phyloP scores from a whole-genome alignment of 352 stramenopile genomes.

The Phytophthora sp. region DNA sequence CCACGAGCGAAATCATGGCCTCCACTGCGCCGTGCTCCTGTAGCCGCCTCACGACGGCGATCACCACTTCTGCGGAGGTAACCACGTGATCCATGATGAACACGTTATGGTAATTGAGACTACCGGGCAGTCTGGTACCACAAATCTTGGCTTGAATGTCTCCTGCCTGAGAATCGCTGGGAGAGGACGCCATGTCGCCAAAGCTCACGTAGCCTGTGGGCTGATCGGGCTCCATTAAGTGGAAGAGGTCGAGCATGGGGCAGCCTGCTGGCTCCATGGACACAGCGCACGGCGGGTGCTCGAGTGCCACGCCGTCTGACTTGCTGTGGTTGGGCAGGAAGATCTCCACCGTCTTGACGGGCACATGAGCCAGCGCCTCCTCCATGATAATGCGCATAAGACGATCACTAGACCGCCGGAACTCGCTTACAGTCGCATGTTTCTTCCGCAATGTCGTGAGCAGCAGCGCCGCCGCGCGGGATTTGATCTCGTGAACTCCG shows the following conservation, averaged over 20 bases:
- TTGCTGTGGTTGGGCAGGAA: conserved; percentile 34
- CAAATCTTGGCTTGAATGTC: conserved; percentile 29
- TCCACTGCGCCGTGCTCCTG: conserved; percentile 50
- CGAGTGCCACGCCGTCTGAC: conserved; percentile 40
- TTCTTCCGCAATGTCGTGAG: conserved; percentile 47
- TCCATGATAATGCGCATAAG: conserved; percentile 64
- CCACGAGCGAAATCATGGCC: conserved; percentile 50
- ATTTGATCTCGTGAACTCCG: conserved; percentile 48
- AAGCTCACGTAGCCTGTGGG: conserved; percentile 36
- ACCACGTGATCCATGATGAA: conserved; percentile 55
- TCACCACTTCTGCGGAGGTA: conserved; percentile 37
- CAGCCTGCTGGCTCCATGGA: conserved; percentile 33
- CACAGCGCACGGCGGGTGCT: conserved; percentile 48
- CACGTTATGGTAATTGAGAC: conserved; percentile 56
- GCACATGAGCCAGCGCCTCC: conserved; percentile 51
- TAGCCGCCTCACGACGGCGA: conserved; percentile 40
- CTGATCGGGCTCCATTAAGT: conserved; percentile 42
- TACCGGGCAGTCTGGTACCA: conserved; percentile 19
- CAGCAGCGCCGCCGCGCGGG: conserved; percentile 42
- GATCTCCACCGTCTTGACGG: conserved; percentile 40
- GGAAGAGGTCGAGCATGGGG: conserved; percentile 46
- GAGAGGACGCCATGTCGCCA: conserved; percentile 13
- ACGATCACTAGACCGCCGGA: conserved; percentile 46
- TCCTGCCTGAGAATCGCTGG: conserved; percentile 13
- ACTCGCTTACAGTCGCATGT: conserved; percentile 39